Base-by-base conservation (phyloP, 352 stramenopile species). In the Thraustotheca clavata region DNA sequence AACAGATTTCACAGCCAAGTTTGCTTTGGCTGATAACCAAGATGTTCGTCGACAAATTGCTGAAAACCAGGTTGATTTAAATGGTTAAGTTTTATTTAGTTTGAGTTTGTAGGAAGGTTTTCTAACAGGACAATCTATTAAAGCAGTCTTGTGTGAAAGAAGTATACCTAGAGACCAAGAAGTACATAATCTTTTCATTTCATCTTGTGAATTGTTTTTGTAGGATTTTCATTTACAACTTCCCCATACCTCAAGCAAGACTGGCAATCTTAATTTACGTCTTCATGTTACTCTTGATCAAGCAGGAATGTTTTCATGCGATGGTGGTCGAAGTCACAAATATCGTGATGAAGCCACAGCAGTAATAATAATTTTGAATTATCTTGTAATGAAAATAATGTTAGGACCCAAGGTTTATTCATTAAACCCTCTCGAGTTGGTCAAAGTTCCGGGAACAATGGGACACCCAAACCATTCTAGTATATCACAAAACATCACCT, bases 1-100 rank as follows among this genome's bases (percentile, higher is more conserved):
- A 11, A 38, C 31, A 2, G 80, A 91, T 55, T 91, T 91, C 62
- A 70, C 73, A 40, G 68, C 80, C 62, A 91, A 89, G 52, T 91
- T 91, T 55, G 59, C 49, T 8, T 27, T 89, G 9, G 71, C 77
- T 18, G 86, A 67, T 62, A 85, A 75, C 43, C 82, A 91, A 49
- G 82, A 91, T 41, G 29, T 87, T 31, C 77, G 78, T 14, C 71
- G 77, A 27, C 67, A 72, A 24, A 73, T 73, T 9, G 80, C 82
- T 11, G 61, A 73, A n/a, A 73, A 84, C 61, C 80, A 89, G 59
- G 76, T 81, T 48, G 43, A 68, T 4, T 59, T 8, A 14, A 3
- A 34, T n/a, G 8, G 14, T 27, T 33, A 22, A 50, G 6, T 27
- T 50, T 14, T 22, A 50, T n/a, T n/a, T n/a, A n/a, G n/a, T 24